Percentiles rank a stretch among this genome's conserved stretches.
phyloP scores from a whole-genome alignment of 352 stramenopile genomes.

The Pythium utonaiense region DNA sequence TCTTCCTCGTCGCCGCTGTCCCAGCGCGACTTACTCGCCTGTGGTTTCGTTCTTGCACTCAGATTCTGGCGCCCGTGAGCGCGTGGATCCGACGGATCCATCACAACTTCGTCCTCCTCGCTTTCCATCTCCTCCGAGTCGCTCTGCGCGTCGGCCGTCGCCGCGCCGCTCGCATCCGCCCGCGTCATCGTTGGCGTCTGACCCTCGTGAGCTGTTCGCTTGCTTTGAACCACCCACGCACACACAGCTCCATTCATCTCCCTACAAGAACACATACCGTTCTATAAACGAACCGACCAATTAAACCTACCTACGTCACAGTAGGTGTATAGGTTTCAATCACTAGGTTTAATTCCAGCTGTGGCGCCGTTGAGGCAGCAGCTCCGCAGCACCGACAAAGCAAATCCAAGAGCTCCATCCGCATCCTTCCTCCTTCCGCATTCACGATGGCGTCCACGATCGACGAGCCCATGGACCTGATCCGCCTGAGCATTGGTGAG shows the following conservation, averaged over 20 bases:
- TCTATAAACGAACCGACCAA: neutral
- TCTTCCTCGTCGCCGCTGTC: slow-evolving; percentile 38
- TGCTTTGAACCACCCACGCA: slow-evolving; percentile 7
- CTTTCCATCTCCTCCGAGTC: slow-evolving; percentile 27
- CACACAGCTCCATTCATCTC: neutral
- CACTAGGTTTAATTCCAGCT: neutral
- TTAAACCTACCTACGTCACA: neutral
- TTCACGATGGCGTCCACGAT: slow-evolving; percentile 79
- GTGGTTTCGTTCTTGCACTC: slow-evolving; percentile 1
- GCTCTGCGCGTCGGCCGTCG: slow-evolving; percentile 24
- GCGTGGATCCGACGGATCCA: slow-evolving; percentile 76
- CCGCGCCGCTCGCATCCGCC: slow-evolving; percentile 21
- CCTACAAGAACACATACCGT: slow-evolving; percentile 7
- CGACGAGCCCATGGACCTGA: slow-evolving; percentile 97
- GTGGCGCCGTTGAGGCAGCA: neutral
- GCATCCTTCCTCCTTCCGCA: neutral
- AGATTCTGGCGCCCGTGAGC: slow-evolving; percentile 39
- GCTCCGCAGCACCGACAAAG: neutral
- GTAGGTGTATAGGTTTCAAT: neutral
- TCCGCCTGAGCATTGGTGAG: slow-evolving; percentile 98
- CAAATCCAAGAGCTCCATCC: neutral
- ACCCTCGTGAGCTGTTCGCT: neutral
- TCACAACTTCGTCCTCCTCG: slow-evolving; percentile 56
- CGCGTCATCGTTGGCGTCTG: neutral
- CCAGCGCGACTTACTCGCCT: slow-evolving; percentile 36